Conservation (phyloP, 176 grass and related monocot genomes). For the Dactylis glomerata region DNA sequence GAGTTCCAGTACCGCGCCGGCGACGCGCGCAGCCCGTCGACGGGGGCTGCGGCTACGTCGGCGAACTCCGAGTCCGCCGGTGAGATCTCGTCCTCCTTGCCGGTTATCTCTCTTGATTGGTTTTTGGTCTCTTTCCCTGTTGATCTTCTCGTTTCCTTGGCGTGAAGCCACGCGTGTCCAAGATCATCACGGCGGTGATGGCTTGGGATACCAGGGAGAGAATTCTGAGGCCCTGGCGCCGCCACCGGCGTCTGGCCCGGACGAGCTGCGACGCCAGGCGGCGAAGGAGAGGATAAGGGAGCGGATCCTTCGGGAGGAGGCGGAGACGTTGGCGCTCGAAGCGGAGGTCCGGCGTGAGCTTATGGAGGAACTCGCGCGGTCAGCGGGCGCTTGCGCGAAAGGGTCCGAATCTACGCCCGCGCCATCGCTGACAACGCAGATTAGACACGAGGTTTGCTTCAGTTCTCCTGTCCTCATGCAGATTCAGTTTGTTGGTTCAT, state of each 20-base stretch:
- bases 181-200: not conserved
- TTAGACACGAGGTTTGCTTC: not conserved
- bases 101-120: not conserved
- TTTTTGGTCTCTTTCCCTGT: not conserved
- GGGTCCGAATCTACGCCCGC: not conserved
- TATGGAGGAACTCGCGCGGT: not conserved
- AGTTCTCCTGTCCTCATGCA: not conserved
- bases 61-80: not conserved
- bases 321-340: conserved; percentile 14
- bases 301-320: conserved; percentile 32
- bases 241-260: not conserved
- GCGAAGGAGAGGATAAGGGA: conserved; percentile 29
- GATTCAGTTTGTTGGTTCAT: no score
- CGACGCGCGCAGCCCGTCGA: conserved; percentile 6
- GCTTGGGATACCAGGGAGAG: not conserved
- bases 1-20: conserved; percentile 39
- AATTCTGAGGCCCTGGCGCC: not conserved
- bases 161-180: not conserved
- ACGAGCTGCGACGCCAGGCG: not conserved
- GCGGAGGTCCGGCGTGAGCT: conserved; percentile 32
- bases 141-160: not conserved
- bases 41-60: not conserved
- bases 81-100: not conserved
- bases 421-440: not conserved
- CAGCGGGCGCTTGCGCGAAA: not conserved